Percentiles rank a stretch among this genome's conserved stretches.
These are phyloP conservation scores for Cadophora sp. DNA, from an alignment of 2,329 filamentous ascomycete genomes.

Conservation along the genomic window DNA sequence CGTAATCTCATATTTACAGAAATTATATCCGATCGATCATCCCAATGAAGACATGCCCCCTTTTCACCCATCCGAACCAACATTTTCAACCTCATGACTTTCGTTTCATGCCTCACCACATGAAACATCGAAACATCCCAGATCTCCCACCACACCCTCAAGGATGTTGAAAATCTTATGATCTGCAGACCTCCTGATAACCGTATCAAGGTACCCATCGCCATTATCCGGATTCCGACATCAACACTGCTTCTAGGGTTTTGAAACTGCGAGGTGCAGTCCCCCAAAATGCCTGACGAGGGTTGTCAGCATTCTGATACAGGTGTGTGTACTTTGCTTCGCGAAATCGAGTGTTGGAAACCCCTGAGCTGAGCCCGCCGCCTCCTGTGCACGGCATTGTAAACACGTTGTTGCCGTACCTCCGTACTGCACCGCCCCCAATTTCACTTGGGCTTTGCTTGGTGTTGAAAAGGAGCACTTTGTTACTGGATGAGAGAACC, in stretches of 20 bases:
- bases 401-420: background rate
- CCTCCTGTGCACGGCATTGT: slow-evolving; percentile 9
- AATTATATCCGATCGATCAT: background rate
- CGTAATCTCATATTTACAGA: background rate
- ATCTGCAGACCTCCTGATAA: background rate
- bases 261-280: slow-evolving; percentile 13
- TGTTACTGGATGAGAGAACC: background rate
- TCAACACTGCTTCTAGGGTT: background rate
- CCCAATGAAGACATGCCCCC: background rate
- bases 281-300: background rate
- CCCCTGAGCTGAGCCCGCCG: background rate
- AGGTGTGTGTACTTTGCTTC: background rate
- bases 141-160: background rate
- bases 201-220: background rate
- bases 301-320: slow-evolving; percentile 16
- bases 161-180: slow-evolving; percentile 13
- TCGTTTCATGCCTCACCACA: slow-evolving; percentile 5
- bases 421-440: background rate
- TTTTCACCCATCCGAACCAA: background rate
- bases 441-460: background rate
- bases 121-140: slow-evolving; percentile 11
- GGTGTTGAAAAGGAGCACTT: background rate
- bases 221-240: slow-evolving; percentile 7
- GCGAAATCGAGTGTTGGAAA: background rate
- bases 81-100: background rate